phyloP scores from a whole-genome alignment of 2,329 filamentous ascomycete genomes.

The Whalleya microplaca region DNA sequence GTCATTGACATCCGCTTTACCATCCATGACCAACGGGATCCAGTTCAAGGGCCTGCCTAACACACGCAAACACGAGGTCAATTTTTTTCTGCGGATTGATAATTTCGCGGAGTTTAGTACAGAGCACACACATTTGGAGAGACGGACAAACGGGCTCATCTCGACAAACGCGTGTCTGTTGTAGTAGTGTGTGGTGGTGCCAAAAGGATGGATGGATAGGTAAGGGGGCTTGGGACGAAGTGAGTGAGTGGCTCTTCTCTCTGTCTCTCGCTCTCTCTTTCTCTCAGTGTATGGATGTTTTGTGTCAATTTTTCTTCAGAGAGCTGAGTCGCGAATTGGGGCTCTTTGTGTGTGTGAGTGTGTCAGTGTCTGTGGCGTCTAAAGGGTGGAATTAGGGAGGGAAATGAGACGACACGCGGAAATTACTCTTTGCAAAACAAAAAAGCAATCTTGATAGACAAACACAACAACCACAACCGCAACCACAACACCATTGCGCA shows the following conservation, averaged over 20 bases:
- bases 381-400: constrained; percentile 30
- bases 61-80: background rate
- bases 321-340: constrained; percentile 24
- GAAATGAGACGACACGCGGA: constrained; percentile 30
- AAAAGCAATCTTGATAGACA: constrained; percentile 36
- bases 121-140: constrained; percentile 11
- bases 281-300: constrained; percentile 26
- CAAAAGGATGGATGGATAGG: constrained; percentile 5
- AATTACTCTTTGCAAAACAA: constrained; percentile 28
- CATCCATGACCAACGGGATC: constrained; percentile 2
- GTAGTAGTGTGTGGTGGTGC: constrained; percentile 10
- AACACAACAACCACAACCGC: too few species aligned
- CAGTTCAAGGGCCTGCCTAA: constrained; percentile 1
- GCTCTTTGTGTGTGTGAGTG: too few species aligned
- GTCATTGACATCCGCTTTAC: constrained; percentile 15
- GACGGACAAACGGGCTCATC: background rate
- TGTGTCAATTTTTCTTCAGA: constrained; percentile 21
- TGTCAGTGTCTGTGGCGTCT: constrained; percentile 34
- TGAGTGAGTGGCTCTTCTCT: constrained; percentile 8
- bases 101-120: constrained; percentile 4
- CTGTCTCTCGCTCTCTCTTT: too few species aligned
- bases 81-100: constrained; percentile 3
- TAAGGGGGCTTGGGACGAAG: constrained; percentile 1
- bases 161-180: constrained; percentile 6
- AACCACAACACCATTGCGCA: too few species aligned